phyloP scores from a whole-genome alignment of 129 eudicot species.

The Oenanthe sinensis region DNA sequence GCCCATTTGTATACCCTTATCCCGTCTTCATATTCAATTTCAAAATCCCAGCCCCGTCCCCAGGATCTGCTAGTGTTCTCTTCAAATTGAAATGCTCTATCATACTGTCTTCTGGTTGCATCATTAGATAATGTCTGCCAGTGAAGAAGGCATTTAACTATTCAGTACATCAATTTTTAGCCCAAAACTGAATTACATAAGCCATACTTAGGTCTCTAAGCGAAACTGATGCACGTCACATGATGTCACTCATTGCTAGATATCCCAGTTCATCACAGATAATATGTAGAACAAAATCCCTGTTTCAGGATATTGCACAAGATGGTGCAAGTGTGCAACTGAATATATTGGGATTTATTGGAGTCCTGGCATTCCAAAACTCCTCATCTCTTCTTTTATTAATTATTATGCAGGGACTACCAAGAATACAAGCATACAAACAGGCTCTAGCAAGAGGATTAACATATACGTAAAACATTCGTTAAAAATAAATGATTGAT shows the following conservation, averaged over 20 bases:
- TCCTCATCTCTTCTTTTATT: not conserved
- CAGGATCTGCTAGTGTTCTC: slow-evolving; percentile 25
- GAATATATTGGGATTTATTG: not conserved
- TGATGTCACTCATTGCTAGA: not conserved
- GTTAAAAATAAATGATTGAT: no score
- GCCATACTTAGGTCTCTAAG: not conserved
- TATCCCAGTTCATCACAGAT: not conserved
- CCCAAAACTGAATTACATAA: not conserved
- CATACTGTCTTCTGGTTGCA: slow-evolving; percentile 54
- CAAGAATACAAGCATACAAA: not conserved
- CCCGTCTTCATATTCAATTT: slow-evolving; percentile 40
- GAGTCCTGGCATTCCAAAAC: not conserved
- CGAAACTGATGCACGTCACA: not conserved
- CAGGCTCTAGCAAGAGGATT: not conserved
- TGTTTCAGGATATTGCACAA: not conserved
- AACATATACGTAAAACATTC: not conserved
- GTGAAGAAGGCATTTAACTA: not conserved
- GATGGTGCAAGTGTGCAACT: not conserved
- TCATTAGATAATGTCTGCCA: slow-evolving; percentile 60
- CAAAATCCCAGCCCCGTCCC: slow-evolving; percentile 27
- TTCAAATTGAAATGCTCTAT: slow-evolving; percentile 35
- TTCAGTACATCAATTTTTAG: not conserved
- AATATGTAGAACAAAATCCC: not conserved
- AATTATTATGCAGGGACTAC: not conserved
- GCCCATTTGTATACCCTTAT: slow-evolving; percentile 60